A percentile compares a stretch with the other conserved stretches of the same genome.
Conservation (phyloP, 2,329 filamentous ascomycete species). For the Verticillium albo-atrum region DNA sequence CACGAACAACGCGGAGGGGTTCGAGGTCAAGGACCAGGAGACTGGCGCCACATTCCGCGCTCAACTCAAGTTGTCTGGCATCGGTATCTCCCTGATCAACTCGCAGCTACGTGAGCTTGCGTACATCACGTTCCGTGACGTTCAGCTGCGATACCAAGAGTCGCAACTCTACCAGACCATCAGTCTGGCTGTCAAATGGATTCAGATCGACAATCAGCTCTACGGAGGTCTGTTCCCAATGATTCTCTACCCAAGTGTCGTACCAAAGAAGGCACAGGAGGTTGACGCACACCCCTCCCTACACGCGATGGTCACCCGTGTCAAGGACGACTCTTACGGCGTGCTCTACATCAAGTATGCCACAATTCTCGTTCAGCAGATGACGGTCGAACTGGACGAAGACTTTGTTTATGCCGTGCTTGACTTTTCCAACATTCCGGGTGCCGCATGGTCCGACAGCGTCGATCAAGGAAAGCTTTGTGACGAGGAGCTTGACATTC, state of each 20-base stretch:
- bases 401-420: conserved; percentile 96
- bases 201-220: conserved; percentile 96
- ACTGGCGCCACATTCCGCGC: conserved; percentile 85
- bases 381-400: conserved; percentile 96
- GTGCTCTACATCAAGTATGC: conserved; percentile 99
- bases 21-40: conserved; percentile 91
- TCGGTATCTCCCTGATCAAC: conserved; percentile 92
- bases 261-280: conserved; percentile 93
- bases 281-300: conserved; percentile 95
- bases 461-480: conserved; percentile 81
- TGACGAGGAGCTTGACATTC: conserved; percentile 85
- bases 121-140: conserved; percentile 88
- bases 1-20: conserved; percentile 58
- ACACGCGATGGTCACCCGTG: conserved; percentile 83
- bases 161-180: conserved; percentile 92
- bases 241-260: conserved; percentile 93
- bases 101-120: conserved; percentile 86
- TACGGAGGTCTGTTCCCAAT: conserved; percentile 98
- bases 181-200: conserved; percentile 92
- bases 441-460: conserved; percentile 75
- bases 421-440: conserved; percentile 90
- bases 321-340: conserved; percentile 98
- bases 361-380: conserved; percentile 87
- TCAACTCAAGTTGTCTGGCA: conserved; percentile 80
- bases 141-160: conserved; percentile 86